These are phyloP conservation scores for Apostasia ramifera DNA, from an alignment of 106 monocot genomes.

Conservation along the genomic window DNA sequence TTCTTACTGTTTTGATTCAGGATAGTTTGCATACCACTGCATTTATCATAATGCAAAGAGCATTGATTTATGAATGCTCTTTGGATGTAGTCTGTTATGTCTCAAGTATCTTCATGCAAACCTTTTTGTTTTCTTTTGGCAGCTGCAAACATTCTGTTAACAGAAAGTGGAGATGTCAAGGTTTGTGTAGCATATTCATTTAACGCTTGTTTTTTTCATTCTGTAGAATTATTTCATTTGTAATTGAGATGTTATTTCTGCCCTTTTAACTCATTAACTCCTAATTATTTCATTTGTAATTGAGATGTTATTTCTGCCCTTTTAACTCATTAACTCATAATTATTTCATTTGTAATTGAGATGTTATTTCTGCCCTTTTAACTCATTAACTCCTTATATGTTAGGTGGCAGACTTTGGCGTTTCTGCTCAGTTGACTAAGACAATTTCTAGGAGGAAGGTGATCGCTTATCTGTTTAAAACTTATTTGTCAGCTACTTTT, in stretches of 20 bases:
- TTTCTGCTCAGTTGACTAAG: constrained; percentile 95
- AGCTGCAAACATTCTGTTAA: constrained; percentile 95
- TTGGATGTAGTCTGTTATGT: neutral
- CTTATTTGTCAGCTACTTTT: neutral
- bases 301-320: neutral
- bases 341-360: neutral
- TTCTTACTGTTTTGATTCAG: neutral
- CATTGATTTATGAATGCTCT: neutral
- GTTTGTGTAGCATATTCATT: constrained; percentile 17
- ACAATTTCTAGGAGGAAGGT: constrained; percentile 99
- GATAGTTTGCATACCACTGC: neutral
- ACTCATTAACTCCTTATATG: constrained; percentile 16
- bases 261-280: neutral
- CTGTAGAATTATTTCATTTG: neutral
- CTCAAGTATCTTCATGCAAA: neutral
- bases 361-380: neutral
- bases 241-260: neutral
- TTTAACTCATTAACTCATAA: constrained; percentile 8
- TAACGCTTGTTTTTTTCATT: neutral
- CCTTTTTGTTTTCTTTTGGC: constrained; percentile 25
- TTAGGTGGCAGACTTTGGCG: constrained; percentile 99
- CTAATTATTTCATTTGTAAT: neutral
- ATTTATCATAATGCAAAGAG: constrained; percentile 4
- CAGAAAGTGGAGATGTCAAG: constrained; percentile 97
- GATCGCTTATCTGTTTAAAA: neutral